phyloP scores from a whole-genome alignment of 179 eudicot species.

The Patellifolia procumbens region DNA sequence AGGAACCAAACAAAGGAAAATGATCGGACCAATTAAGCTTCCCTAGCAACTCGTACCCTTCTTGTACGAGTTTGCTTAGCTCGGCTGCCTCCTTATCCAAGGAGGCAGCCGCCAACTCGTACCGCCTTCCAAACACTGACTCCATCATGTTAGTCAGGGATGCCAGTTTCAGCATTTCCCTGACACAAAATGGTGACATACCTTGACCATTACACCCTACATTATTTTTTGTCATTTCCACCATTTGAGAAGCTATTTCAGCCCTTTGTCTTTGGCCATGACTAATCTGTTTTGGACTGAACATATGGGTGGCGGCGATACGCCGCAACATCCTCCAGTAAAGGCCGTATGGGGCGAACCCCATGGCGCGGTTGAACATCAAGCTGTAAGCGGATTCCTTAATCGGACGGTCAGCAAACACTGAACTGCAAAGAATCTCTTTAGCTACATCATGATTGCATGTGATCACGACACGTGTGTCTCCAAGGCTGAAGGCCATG shows the following conservation, averaged over 20 bases:
- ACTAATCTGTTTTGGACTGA: slow-evolving; percentile 63
- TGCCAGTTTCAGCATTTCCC: slow-evolving; percentile 30
- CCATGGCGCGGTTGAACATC: slow-evolving; percentile 79
- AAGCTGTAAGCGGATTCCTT: slow-evolving; percentile 72
- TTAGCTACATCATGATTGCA: slow-evolving; percentile 68
- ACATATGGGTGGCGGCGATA: slow-evolving; percentile 68
- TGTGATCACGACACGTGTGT: slow-evolving; percentile 62
- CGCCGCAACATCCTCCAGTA: slow-evolving; percentile 69
- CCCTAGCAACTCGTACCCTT: slow-evolving; percentile 80
- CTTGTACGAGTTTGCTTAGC: slow-evolving; percentile 54
- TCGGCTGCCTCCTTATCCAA: slow-evolving; percentile 38
- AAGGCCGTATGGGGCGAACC: slow-evolving; percentile 75
- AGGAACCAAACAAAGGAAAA: slow-evolving; percentile 52
- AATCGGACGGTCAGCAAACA: slow-evolving; percentile 66
- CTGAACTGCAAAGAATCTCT: slow-evolving; percentile 50
- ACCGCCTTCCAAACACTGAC: slow-evolving; percentile 65
- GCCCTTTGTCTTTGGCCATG: neutral
- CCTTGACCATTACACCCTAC: neutral
- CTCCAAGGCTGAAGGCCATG: slow-evolving; percentile 78
- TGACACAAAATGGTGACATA: slow-evolving; percentile 8
- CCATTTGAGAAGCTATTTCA: slow-evolving; percentile 21
- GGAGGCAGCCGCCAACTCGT: slow-evolving; percentile 31
- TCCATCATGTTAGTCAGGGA: slow-evolving; percentile 34
- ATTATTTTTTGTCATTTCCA: neutral
- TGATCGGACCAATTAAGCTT: slow-evolving; percentile 77